phyloP scores from a whole-genome alignment of 164 flowering plant species.

The Hamamelis virginiana region DNA sequence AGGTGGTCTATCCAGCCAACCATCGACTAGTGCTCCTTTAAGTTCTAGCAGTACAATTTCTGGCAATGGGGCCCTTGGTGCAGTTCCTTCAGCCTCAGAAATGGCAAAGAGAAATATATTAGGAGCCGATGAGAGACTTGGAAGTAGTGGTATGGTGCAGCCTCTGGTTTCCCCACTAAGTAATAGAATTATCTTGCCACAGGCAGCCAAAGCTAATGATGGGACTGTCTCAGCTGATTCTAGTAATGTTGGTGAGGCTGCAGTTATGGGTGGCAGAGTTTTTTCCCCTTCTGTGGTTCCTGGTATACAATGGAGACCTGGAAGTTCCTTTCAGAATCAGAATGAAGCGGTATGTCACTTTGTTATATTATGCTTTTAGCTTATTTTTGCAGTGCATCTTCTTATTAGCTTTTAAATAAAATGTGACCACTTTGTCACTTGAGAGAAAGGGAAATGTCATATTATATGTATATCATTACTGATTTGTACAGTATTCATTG shows the following conservation, averaged over 20 bases:
- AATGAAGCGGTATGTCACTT: conserved; percentile 65
- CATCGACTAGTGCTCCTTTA: conserved; percentile 44
- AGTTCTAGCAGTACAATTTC: conserved; percentile 52
- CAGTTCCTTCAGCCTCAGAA: conserved; percentile 55
- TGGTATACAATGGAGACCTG: conserved; percentile 94
- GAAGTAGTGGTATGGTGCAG: conserved; percentile 56
- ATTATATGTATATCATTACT: too few species aligned
- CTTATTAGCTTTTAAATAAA: background rate
- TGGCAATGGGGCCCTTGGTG: conserved; percentile 48
- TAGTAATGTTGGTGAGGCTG: conserved; percentile 48
- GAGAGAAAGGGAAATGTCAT: too few species aligned
- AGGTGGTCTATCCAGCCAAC: conserved; percentile 53
- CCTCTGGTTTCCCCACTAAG: conserved; percentile 62
- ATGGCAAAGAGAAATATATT: conserved; percentile 65
- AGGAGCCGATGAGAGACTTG: conserved; percentile 73
- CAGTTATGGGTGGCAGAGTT: conserved; percentile 56
- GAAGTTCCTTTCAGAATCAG: conserved; percentile 75
- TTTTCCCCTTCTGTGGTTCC: conserved; percentile 69
- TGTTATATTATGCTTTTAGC: background rate
- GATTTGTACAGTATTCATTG: too few species aligned
- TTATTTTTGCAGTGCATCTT: background rate
- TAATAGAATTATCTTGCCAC: conserved; percentile 67
- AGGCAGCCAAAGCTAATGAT: conserved; percentile 56
- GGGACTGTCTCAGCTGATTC: conserved; percentile 57
- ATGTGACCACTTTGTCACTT: background rate